Percentiles rank a stretch among this genome's conserved stretches.
Evolutionary conservation across 306 rosid species (phyloP).

Genomic region (Glycine latifolia): DNA sequence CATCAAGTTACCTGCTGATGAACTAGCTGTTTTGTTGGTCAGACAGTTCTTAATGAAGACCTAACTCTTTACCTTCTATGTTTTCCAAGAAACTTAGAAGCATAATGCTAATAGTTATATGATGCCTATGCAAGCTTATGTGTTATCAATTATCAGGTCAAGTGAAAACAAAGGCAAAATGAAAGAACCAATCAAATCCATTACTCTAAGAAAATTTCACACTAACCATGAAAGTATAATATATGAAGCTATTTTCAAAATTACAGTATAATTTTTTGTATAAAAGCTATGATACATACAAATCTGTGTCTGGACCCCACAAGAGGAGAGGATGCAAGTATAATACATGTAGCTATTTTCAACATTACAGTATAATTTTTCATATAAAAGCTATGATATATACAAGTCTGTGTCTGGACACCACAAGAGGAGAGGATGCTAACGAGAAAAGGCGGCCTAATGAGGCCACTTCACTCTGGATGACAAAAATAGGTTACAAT

Average conservation of each 20-base stretch:
- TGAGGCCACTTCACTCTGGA: not conserved
- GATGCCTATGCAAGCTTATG: not conserved
- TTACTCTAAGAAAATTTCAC: constrained; percentile 15
- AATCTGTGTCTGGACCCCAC: not conserved
- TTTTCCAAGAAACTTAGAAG: not conserved
- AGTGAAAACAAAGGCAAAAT: not conserved
- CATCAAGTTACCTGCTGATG: not conserved
- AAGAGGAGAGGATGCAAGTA: not conserved
- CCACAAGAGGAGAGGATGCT: not conserved
- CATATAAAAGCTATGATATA: constrained; percentile 40
- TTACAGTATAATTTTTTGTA: constrained; percentile 29
- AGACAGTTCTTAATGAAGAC: not conserved
- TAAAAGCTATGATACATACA: constrained; percentile 45
- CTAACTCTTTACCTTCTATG: not conserved
- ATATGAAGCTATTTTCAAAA: constrained; percentile 9
- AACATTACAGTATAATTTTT: constrained; percentile 30
- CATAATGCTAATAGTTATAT: not conserved
- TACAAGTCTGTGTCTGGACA: constrained; percentile 28
- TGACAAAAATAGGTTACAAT: not conserved
- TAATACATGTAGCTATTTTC: not conserved
- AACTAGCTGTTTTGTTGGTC: not conserved
- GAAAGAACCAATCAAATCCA: not conserved
- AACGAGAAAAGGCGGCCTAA: too few species aligned
- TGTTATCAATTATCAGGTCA: not conserved
- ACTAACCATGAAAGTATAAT: constrained; percentile 4